Evolutionary conservation across 2,329 filamentous ascomycete species (phyloP).

Genomic region (Parasarocladium wereldwijsianum): DNA sequence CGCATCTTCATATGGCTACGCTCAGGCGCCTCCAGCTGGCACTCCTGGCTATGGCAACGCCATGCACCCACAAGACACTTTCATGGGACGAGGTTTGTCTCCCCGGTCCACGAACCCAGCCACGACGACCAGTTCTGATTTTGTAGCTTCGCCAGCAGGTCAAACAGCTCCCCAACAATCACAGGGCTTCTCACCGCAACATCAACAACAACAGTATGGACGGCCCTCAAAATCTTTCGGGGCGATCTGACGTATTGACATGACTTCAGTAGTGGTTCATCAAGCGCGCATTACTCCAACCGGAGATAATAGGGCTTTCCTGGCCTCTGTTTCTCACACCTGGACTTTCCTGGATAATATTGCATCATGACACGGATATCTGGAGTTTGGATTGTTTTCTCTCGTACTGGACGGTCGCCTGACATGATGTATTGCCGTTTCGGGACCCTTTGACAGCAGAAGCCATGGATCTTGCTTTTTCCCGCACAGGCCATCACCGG

Average conservation of each 20-base stretch:
- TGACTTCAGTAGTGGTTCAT: too few species aligned
- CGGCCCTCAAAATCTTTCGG: too few species aligned
- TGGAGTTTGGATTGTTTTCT: constrained; percentile 2
- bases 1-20: constrained; percentile 14
- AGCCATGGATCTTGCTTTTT: too few species aligned
- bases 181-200: constrained; percentile 18
- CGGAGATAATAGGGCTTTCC: too few species aligned
- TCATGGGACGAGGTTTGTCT: constrained; percentile 48
- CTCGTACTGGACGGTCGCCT: too few species aligned
- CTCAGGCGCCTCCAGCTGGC: constrained; percentile 19
- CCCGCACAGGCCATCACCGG: too few species aligned
- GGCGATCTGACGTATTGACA: too few species aligned
- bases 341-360: not conserved
- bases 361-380: constrained; percentile 3
- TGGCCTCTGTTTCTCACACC: not conserved
- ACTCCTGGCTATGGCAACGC: constrained; percentile 19
- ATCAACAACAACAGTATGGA: constrained; percentile 1
- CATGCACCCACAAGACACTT: constrained; percentile 35
- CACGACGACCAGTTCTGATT: constrained; percentile 21
- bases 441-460: too few species aligned
- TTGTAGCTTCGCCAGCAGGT: constrained; percentile 38
- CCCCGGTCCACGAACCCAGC: constrained; percentile 14
- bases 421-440: too few species aligned
- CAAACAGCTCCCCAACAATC: constrained; percentile 16
- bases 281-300: too few species aligned